Evolutionary conservation across 2,329 filamentous ascomycete genomes (phyloP), one percentile per base, ranked within the genome.

Genomic region (Monilinia polystroma): DNA sequence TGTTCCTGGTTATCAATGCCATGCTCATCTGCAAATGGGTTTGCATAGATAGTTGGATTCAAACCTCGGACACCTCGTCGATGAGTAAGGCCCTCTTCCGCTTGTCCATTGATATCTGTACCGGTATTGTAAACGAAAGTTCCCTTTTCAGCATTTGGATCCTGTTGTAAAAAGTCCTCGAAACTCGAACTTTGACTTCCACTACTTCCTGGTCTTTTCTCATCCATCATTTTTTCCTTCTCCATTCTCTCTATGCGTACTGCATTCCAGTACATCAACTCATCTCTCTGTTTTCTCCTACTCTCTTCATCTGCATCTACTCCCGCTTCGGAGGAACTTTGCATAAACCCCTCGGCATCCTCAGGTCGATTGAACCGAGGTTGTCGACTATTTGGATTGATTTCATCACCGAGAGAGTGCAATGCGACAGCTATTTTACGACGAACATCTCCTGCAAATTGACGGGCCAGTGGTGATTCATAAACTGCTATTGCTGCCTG

Each of bases 261-360:
- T 3, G 83, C 80, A 73, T 89, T 89, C 87, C 87, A 89, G 72
- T 87, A 88, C 76, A 88, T 79, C 68, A 89, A 75, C 76, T 89
- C 87, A 72, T 89, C 86, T 49, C 86, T 81, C 75, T 89, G 87
- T 67, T 85, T 80, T 70, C 83, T 82, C 64, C 84, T 81, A 29
- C 82, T 84, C 70, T 86, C 87, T 63, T 88, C 85, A 71, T 89
- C 87, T 66, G 85, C 86, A 45, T 87, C 86, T 29, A 88, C 82
- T 20, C 80, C 83, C 1, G 78, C 74, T 43, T 83, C 80, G 23
- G 78, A 77, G 26, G 76, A 78, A 11, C 85, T 85, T 71, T 82
- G 78, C 66, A 87, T 74, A 73, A 89, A 89, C 11, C 86, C 87
- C 65, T 88, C 83, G 67, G 86, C 86, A 76, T 89, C 87, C 75